Conservation (phyloP, 225 moss, liverwort and hornwort species). For the Asterella californica region DNA sequence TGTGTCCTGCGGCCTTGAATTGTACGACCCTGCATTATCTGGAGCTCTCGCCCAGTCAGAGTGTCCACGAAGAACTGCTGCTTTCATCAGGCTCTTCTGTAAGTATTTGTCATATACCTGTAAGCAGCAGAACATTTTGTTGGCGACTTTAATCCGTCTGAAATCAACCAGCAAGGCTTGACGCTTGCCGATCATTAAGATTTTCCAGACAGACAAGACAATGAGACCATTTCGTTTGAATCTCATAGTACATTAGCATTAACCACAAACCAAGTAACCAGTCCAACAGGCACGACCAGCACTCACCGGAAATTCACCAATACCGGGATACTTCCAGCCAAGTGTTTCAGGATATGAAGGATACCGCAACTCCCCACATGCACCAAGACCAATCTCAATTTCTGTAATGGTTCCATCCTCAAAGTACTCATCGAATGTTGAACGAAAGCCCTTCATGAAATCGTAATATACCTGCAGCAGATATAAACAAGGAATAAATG, state of each 20-base stretch:
- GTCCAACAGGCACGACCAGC: neutral
- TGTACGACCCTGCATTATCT: slow-evolving; percentile 67
- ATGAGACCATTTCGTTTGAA: no score
- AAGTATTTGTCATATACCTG: slow-evolving; percentile 89
- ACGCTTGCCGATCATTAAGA: neutral
- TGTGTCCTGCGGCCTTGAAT: slow-evolving; percentile 71
- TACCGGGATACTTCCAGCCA: slow-evolving; percentile 58
- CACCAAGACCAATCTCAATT: slow-evolving; percentile 49
- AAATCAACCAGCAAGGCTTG: neutral
- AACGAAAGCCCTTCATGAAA: slow-evolving; percentile 62
- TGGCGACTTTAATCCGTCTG: neutral
- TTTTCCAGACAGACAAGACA: neutral
- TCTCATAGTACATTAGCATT: neutral
- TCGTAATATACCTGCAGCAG: slow-evolving; percentile 63
- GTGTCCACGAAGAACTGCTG: slow-evolving; percentile 72
- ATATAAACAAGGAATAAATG: no score
- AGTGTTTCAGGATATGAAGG: slow-evolving; percentile 51
- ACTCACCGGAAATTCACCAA: slow-evolving; percentile 60
- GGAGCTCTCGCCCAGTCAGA: slow-evolving; percentile 68
- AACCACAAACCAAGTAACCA: neutral
- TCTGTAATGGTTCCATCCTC: slow-evolving; percentile 52
- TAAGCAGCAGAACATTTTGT: neutral
- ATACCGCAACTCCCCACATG: slow-evolving; percentile 50
- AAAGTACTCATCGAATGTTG: slow-evolving; percentile 46
- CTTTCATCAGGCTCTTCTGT: slow-evolving; percentile 44